Conservation (phyloP, 2,329 filamentous ascomycete genomes). For the Stemphylium beticola region DNA sequence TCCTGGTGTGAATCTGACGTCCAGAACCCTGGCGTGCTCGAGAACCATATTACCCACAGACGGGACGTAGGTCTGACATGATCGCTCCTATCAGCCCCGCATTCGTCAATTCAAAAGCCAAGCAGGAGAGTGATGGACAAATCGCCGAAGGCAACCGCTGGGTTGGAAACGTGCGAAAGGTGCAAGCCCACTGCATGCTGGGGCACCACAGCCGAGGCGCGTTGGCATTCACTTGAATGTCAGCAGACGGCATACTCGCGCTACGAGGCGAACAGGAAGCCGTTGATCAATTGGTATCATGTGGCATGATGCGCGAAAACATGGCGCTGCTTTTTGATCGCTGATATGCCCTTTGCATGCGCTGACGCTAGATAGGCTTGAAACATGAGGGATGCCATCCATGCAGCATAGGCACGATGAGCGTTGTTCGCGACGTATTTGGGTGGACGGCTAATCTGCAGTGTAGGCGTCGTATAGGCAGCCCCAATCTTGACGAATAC, state of each 20-base stretch:
- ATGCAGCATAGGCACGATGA: not conserved
- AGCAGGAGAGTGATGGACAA: slow-evolving; percentile 9
- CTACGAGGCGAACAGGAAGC: not conserved
- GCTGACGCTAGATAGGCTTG: slow-evolving; percentile 31
- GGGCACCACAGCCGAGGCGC: not conserved
- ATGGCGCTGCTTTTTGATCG: slow-evolving; percentile 3
- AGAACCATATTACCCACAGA: slow-evolving; percentile 9
- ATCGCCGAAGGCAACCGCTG: slow-evolving; percentile 10
- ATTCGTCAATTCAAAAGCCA: slow-evolving; percentile 27
- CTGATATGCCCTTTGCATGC: slow-evolving; percentile 25
- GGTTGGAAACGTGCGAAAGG: not conserved
- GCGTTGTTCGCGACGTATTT: not conserved
- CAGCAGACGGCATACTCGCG: not conserved
- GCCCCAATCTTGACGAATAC: slow-evolving; percentile 15
- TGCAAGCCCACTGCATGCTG: slow-evolving; percentile 1
- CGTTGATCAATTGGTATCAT: not conserved
- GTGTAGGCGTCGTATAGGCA: slow-evolving; percentile 20
- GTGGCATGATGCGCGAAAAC: not conserved
- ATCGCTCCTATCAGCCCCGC: slow-evolving; percentile 20
- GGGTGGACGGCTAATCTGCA: not conserved
- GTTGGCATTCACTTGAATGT: slow-evolving; percentile 8
- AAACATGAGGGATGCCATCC: not conserved
- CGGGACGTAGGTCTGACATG: slow-evolving; percentile 9
- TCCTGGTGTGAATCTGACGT: not conserved
- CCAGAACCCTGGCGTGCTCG: slow-evolving; percentile 4